These are phyloP conservation scores for Peltaster fructicola DNA, from an alignment of 2,329 filamentous ascomycete species.

Conservation along the genomic window DNA sequence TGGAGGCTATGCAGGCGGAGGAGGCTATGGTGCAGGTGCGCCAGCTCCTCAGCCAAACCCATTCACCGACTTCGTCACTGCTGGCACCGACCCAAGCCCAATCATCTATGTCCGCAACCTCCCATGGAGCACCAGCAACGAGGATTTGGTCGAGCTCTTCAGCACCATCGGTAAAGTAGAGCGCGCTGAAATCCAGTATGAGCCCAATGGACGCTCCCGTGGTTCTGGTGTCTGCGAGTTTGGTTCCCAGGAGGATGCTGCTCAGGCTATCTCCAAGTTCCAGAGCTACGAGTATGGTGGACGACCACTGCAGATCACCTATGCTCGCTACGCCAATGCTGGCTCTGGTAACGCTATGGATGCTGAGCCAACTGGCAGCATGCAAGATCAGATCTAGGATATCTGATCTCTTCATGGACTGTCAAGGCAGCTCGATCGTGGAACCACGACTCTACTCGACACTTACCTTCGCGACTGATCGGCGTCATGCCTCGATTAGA, in stretches of 20 bases:
- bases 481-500: too few relatives aligned
- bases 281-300: conserved; percentile 95
- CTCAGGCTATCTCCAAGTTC: conserved; percentile 92
- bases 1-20: conserved; percentile 37
- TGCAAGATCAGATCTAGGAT: conserved; percentile 98
- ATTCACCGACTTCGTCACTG: conserved; percentile 83
- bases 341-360: conserved; percentile 59
- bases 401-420: conserved; percentile 47
- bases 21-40: conserved; percentile 31
- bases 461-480: too few relatives aligned
- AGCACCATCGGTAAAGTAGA: conserved; percentile 96
- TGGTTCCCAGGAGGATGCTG: conserved; percentile 63
- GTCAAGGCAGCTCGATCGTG: too few relatives aligned
- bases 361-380: conserved; percentile 49
- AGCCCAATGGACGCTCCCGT: conserved; percentile 84
- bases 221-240: conserved; percentile 96
- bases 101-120: conserved; percentile 94
- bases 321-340: conserved; percentile 75
- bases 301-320: conserved; percentile 79
- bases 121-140: conserved; percentile 97
- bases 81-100: conserved; percentile 66
- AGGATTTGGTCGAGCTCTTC: conserved; percentile 90
- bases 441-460: too few relatives aligned
- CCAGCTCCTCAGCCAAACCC: conserved; percentile 50
- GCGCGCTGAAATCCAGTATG: conserved; percentile 97